Conservation (phyloP, 495 filamentous ascomycete species). For the Penicillium desertorum region DNA sequence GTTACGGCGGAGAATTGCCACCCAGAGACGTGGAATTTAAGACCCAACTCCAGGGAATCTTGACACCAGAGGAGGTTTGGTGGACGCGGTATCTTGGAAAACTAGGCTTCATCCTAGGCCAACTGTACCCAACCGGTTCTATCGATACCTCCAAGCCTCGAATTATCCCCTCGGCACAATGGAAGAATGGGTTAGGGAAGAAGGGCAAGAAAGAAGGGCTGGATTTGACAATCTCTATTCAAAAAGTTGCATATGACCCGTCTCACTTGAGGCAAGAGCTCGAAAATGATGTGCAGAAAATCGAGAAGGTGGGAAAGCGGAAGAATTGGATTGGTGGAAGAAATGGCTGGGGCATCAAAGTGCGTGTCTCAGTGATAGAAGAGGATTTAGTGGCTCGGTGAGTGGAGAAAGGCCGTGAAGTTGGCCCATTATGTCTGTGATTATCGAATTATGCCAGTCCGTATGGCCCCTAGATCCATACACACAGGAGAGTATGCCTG, state of each 20-base stretch:
- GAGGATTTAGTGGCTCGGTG: slow-evolving; percentile 18
- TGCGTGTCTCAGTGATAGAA: slow-evolving; percentile 27
- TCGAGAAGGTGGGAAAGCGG: slow-evolving; percentile 36
- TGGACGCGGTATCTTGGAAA: slow-evolving; percentile 63
- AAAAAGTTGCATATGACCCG: slow-evolving; percentile 31
- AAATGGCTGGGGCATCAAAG: slow-evolving; percentile 36
- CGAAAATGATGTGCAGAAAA: slow-evolving; percentile 26
- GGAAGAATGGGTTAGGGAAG: slow-evolving; percentile 28
- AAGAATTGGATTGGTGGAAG: slow-evolving; percentile 38
- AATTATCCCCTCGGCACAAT: slow-evolving; percentile 27
- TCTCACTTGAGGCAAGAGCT: slow-evolving; percentile 32
- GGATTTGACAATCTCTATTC: slow-evolving; percentile 27
- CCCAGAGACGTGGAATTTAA: slow-evolving; percentile 51
- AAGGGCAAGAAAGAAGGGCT: slow-evolving; percentile 30
- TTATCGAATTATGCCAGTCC: neutral
- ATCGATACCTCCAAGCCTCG: slow-evolving; percentile 33
- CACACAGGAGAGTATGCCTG: neutral
- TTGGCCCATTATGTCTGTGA: neutral
- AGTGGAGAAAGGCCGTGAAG: neutral
- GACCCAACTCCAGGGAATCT: slow-evolving; percentile 45
- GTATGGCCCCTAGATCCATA: neutral
- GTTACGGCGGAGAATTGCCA: slow-evolving; percentile 69
- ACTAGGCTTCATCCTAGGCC: slow-evolving; percentile 27
- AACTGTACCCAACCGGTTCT: slow-evolving; percentile 31
- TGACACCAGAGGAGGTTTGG: slow-evolving; percentile 51